A percentile compares a stretch with the other conserved stretches of the same genome.
Conservation (phyloP, 768 basidiomycete species). For the Kwoniella pini region DNA sequence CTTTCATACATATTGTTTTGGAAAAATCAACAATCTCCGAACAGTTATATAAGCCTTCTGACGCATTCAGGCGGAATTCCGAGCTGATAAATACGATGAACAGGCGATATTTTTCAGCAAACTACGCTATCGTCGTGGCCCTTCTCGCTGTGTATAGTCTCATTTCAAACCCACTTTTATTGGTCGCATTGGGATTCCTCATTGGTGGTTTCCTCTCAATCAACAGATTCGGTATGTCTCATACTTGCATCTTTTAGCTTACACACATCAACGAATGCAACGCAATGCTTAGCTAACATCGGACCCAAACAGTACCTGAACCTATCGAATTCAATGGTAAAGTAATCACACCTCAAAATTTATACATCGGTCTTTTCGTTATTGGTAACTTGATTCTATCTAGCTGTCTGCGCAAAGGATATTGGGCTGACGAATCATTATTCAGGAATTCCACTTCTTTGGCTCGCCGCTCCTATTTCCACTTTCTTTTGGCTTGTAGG, state of each 20-base stretch:
- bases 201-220: conserved; percentile 87
- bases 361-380: conserved; percentile 85
- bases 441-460: conserved; percentile 35
- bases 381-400: conserved; percentile 59
- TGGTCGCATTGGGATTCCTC: conserved; percentile 82
- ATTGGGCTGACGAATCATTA: not conserved
- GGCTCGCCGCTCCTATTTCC: conserved; percentile 56
- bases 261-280: not conserved
- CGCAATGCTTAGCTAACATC: not conserved
- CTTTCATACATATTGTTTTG: no score
- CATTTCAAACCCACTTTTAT: conserved; percentile 76
- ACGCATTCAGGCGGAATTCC: no score
- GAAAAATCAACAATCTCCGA: no score
- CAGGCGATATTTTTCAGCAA: conserved; percentile 67
- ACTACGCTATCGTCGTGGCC: conserved; percentile 87
- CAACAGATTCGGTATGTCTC: conserved; percentile 76
- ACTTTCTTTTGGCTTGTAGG: conserved; percentile 97
- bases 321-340: conserved; percentile 79
- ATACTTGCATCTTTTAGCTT: conserved; percentile 2
- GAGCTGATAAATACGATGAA: no score
- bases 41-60: no score
- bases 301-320: conserved; percentile 65
- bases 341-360: conserved; percentile 80
- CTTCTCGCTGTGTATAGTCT: conserved; percentile 81
- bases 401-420: not conserved